Evolutionary conservation across 2,329 filamentous ascomycete species (phyloP), one percentile per base, ranked within the genome.

Genomic region (Curvularia lunata): DNA sequence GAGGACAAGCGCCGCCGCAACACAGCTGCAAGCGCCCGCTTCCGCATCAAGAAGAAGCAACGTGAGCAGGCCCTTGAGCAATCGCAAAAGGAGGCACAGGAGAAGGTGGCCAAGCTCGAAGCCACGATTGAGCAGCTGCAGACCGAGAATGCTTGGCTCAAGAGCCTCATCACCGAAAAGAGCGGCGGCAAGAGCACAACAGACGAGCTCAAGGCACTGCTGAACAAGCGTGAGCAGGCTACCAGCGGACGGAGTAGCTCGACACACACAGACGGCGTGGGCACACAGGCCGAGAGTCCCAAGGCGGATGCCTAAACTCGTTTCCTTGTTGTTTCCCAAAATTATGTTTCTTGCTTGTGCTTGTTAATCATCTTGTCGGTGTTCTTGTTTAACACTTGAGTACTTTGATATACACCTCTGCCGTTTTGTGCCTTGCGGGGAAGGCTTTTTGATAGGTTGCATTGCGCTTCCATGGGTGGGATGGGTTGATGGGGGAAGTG

Each of bases 11-110:
- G 81, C 48, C 80, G 81, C 32, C 80, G 81, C 58, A 83, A 83
- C 73, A 83, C 81, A 1, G 81, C 81, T 38, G 81, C 81, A n/a
- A 80, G 77, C 54, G 81, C 81, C 16, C 79, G 81, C 42, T 83
- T 83, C 78, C 80, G 81, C 46, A 78, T 83, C 60, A 83, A 83
- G 77, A 83, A 83, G 80, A 83, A 83, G 79, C 80, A 83, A 69
- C 79, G 81, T 45, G 81, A 83, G 70, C 79, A 81, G 64, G 79
- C 78, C 8, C 77, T 83, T 42, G 81, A 83, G 76, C 80, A 82
- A 75, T 77, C 77, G 19, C 77, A 80, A 48, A 82, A 81, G 71
- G 81, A 83, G 51, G 83, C 83, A 79, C 75, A 74, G 32, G 81
- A 83, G 58, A 79, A 80, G 64, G 79, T 82, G 52, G 71, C 66